Percentiles rank a stretch among this genome's conserved stretches.
Conservation (phyloP, 148 eudicot species). For the Nepenthes gracilis region DNA sequence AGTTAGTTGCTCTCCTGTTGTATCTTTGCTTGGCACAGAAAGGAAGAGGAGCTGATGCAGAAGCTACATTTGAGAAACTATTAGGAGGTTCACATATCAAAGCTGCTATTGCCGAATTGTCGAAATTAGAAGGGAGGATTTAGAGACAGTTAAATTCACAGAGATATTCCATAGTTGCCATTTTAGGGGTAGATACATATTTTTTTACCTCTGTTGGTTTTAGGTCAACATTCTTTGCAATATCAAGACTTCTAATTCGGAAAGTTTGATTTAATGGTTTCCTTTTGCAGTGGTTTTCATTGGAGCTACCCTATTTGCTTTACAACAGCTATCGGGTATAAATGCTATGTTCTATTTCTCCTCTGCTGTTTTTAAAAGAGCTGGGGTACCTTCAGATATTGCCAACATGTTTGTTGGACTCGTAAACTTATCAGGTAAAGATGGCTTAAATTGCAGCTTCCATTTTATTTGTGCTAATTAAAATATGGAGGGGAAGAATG, state of each 20-base stretch:
- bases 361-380: slow-evolving; percentile 68
- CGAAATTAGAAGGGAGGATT: slow-evolving; percentile 65
- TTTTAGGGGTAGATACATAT: slow-evolving; percentile 30
- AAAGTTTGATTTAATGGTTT: slow-evolving; percentile 7
- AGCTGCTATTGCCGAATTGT: slow-evolving; percentile 56
- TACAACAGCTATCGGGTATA: slow-evolving; percentile 89
- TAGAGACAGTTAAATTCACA: slow-evolving; percentile 38
- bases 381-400: slow-evolving; percentile 61
- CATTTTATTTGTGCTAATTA: not conserved
- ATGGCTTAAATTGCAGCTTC: not conserved
- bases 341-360: slow-evolving; percentile 94
- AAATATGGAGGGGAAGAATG: not conserved
- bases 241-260: slow-evolving; percentile 10
- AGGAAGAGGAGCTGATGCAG: slow-evolving; percentile 69
- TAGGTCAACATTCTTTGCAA: not conserved
- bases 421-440: slow-evolving; percentile 56
- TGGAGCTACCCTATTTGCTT: slow-evolving; percentile 67
- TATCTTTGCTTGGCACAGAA: slow-evolving; percentile 26
- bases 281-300: slow-evolving; percentile 76
- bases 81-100: slow-evolving; percentile 60
- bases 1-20: not conserved
- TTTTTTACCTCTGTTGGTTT: not conserved
- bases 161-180: slow-evolving; percentile 65
- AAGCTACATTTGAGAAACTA: slow-evolving; percentile 58
- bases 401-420: slow-evolving; percentile 69